Conservation (phyloP, 495 filamentous ascomycete genomes). For the Trichocladium uniseriatum region DNA sequence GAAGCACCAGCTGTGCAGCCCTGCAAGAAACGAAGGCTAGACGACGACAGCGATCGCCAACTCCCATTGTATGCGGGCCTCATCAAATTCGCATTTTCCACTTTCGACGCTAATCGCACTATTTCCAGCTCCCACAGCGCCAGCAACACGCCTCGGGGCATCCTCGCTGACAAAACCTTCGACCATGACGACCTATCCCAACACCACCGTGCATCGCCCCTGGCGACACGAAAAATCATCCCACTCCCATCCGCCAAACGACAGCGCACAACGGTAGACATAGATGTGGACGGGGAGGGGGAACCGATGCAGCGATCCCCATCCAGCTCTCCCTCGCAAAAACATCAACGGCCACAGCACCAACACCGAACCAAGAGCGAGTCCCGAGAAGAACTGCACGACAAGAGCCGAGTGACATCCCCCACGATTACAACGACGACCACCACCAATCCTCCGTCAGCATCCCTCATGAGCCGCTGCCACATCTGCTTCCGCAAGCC, state of each 20-base stretch:
- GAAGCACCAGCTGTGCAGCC: slow-evolving; percentile 17
- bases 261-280: slow-evolving; percentile 9
- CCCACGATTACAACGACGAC: neutral
- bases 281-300: slow-evolving; percentile 4
- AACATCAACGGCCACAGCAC: slow-evolving; percentile 8
- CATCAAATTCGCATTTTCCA: slow-evolving; percentile 1
- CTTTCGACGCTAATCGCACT: slow-evolving; percentile 4
- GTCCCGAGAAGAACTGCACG: neutral
- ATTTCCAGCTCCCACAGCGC: slow-evolving; percentile 6
- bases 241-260: slow-evolving; percentile 29
- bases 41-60: slow-evolving; percentile 27
- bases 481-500: slow-evolving; percentile 43
- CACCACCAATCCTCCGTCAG: slow-evolving; percentile 1
- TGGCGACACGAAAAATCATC: slow-evolving; percentile 22
- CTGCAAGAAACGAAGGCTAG: slow-evolving; percentile 36
- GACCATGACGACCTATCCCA: slow-evolving; percentile 8
- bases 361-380: neutral
- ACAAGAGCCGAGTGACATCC: slow-evolving; percentile 2
- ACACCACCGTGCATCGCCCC: slow-evolving; percentile 7
- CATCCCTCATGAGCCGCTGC: slow-evolving; percentile 31
- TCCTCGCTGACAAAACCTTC: slow-evolving; percentile 4
- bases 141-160: slow-evolving; percentile 1
- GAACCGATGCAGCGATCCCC: slow-evolving; percentile 10
- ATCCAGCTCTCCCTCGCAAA: slow-evolving; percentile 5
- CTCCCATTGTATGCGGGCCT: slow-evolving; percentile 25